Evolutionary conservation across 768 basidiomycete genomes (phyloP).

Genomic region (Hypsizygus marmoreus): DNA sequence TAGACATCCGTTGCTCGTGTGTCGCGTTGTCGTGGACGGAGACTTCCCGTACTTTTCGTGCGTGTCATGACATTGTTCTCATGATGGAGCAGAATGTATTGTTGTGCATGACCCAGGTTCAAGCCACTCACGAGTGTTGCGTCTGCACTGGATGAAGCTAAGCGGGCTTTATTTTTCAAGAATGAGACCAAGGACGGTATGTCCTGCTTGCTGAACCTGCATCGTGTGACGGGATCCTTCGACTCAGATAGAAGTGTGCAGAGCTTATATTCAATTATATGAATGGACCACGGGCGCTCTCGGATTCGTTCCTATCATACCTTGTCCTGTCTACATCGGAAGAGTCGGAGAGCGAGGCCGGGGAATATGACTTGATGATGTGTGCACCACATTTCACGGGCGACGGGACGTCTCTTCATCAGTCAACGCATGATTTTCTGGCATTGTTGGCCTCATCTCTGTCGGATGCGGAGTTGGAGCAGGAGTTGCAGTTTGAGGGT

Average conservation of each 20-base stretch:
- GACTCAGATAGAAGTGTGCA: not conserved
- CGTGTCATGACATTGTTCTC: conserved; percentile 22
- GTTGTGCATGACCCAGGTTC: conserved; percentile 33
- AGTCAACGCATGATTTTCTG: conserved; percentile 66
- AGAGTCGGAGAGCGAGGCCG: conserved; percentile 9
- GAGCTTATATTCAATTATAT: conserved; percentile 57
- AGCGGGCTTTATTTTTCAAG: conserved; percentile 37
- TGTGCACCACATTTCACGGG: conserved; percentile 68
- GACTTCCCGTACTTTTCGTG: conserved; percentile 52
- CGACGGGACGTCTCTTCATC: conserved; percentile 68
- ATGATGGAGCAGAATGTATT: not conserved
- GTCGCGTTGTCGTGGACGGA: conserved; percentile 39
- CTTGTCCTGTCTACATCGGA: conserved; percentile 35
- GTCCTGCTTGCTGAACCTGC: conserved; percentile 8
- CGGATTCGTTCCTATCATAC: conserved; percentile 50
- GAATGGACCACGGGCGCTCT: conserved; percentile 62
- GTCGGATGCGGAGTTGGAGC: conserved; percentile 21
- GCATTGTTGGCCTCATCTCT: conserved; percentile 31
- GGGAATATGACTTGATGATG: conserved; percentile 48
- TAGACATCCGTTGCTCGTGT: conserved; percentile 59
- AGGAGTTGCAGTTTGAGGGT: conserved; percentile 12
- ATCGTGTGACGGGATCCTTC: conserved; percentile 6
- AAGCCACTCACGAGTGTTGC: conserved; percentile 36
- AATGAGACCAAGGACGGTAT: conserved; percentile 44
- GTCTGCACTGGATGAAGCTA: conserved; percentile 44